Evolutionary conservation across 1,284 basidiomycete species (phyloP), one percentile per base, ranked within the genome.

Genomic region (Leucocoprinus gongylophorus): DNA sequence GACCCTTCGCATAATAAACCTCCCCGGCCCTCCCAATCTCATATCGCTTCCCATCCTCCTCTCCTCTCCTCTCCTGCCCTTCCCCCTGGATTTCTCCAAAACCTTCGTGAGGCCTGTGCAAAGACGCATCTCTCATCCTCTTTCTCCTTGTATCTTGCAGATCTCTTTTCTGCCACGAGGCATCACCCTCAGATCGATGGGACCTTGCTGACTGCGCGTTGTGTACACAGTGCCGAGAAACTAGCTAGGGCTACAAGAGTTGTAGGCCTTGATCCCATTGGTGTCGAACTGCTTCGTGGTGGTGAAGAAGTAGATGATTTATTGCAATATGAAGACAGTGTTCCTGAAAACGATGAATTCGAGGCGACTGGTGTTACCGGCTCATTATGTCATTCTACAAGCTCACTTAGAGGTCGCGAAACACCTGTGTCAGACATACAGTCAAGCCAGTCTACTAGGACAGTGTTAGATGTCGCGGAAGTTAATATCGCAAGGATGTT

Each of bases 181-280:
- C 83, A 88, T 59, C 80, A 86, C 60, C 78, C 79, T 1, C 73
- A 78, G 49, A 68, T 91, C 13, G 88, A 91, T 55, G 83, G 76
- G 3, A 80, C 76, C 53, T 68, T 88, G 48, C 71, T 91, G 39
- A 85, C 81, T 1, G 73, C 73, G 18, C 74, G 73, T 28, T 75
- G 81, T 0, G 73, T 75, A 54, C 69, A 71, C 50, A 85, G 88
- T 55, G 80, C 80, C 9, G 74, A 79, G 54, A 77, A 73, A 20
- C 71, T 90, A 28, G 71, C 78, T 9, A 74, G 81, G 15, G 87
- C 86, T 2, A 74, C 73, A 50, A 72, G 85, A 17, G 75, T 89
- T 2, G 69, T 89, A 7, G 76, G 79, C 1, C 72, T 72, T 3
- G 81, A 84, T 57, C 69, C 66, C 9, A 80, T 73, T 1, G 79